Evolutionary conservation across 108 stramenopile genomes (phyloP).

Genomic region (Fragilaria radians): DNA sequence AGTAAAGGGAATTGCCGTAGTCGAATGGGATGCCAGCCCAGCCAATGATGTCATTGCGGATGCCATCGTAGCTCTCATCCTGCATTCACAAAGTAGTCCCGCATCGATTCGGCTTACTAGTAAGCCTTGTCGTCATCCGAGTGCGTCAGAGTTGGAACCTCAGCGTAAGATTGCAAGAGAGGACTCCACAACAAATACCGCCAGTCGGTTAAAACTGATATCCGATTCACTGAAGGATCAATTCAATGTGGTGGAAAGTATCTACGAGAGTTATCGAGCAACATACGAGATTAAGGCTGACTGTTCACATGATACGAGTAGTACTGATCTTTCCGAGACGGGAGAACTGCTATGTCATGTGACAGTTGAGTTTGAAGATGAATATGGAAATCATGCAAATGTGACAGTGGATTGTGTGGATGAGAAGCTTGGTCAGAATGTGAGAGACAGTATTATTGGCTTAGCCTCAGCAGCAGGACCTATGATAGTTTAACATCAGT

Average conservation of each 20-base stretch:
- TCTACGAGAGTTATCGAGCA: constrained; percentile 63
- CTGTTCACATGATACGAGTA: constrained; percentile 26
- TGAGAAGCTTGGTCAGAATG: constrained; percentile 62
- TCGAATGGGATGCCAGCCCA: constrained; percentile 88
- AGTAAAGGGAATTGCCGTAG: constrained; percentile 53
- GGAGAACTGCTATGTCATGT: constrained; percentile 46
- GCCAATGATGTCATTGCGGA: constrained; percentile 91
- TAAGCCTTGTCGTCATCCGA: constrained; percentile 72
- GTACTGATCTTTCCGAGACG: constrained; percentile 19
- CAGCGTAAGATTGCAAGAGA: constrained; percentile 3
- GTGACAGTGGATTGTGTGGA: constrained; percentile 72
- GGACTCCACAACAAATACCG: constrained; percentile 17
- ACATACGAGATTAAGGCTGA: constrained; percentile 74
- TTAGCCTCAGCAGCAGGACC: constrained; percentile 46
- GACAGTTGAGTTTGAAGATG: constrained; percentile 57
- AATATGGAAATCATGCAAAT: constrained; percentile 38
- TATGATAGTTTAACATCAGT: constrained; percentile 8
- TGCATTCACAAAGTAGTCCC: constrained; percentile 86
- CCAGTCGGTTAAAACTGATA: constrained; percentile 37
- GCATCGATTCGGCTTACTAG: constrained; percentile 84
- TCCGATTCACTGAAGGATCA: constrained; percentile 62
- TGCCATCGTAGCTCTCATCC: constrained; percentile 80
- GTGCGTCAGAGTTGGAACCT: constrained; percentile 29
- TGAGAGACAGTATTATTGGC: constrained; percentile 61
- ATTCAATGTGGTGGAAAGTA: constrained; percentile 69